Evolutionary conservation across 2,329 filamentous ascomycete genomes (phyloP).

Genomic region (Geosmithia flava): DNA sequence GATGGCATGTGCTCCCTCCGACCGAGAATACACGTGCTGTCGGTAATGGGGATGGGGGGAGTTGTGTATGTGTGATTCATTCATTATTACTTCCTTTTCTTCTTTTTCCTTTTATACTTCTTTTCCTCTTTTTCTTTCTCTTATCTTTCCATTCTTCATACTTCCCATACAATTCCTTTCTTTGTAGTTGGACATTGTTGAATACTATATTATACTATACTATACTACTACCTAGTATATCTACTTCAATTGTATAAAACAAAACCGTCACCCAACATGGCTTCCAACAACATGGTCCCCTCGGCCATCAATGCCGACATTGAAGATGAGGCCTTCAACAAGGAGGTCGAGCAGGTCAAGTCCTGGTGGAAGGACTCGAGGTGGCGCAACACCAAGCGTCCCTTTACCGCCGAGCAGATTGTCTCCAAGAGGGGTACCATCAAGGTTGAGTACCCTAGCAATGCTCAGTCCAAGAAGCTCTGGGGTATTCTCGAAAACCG

Average conservation of each 20-base stretch:
- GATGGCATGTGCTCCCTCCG: too few species aligned
- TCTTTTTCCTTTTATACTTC: not conserved
- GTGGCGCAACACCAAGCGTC: slow-evolving; percentile 86
- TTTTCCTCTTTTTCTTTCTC: not conserved
- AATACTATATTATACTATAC: too few species aligned
- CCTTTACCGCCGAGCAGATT: slow-evolving; percentile 94
- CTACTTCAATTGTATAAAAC: too few species aligned
- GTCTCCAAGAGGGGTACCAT: slow-evolving; percentile 88
- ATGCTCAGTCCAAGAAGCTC: slow-evolving; percentile 81
- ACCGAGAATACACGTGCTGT: too few species aligned
- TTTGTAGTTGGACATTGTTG: too few species aligned
- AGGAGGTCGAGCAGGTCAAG: slow-evolving; percentile 81
- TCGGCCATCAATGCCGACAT: slow-evolving; percentile 39
- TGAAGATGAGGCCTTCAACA: slow-evolving; percentile 58
- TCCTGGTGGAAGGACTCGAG: slow-evolving; percentile 87
- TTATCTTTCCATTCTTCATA: not conserved
- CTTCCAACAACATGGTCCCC: slow-evolving; percentile 50
- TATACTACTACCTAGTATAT: too few species aligned
- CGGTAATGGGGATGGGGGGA: too few species aligned
- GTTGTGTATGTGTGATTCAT: slow-evolving; percentile 3
- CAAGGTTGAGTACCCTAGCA: slow-evolving; percentile 85
- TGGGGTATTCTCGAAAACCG: slow-evolving; percentile 81
- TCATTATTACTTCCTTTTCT: slow-evolving; percentile 1
- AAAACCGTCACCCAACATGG: too few species aligned
- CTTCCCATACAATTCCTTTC: too few species aligned